Conservation (phyloP, 371 early-diverging fungal species). For the Rhizopus stolonifer region DNA sequence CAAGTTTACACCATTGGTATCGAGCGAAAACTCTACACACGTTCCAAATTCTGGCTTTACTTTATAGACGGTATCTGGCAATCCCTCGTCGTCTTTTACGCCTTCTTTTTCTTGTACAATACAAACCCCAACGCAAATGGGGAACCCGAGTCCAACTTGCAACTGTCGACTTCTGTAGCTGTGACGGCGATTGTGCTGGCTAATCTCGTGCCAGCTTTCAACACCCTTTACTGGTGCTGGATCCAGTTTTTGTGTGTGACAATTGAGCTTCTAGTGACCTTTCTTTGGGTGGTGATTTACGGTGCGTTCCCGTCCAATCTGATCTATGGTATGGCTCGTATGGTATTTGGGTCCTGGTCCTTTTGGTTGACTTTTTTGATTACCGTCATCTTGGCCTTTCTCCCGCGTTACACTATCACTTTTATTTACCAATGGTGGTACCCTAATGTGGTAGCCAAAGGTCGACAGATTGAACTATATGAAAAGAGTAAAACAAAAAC, state of each 20-base stretch:
- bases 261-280: slow-evolving; percentile 45
- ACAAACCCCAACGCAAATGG: slow-evolving; percentile 44
- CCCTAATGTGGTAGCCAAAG: slow-evolving; percentile 72
- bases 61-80: slow-evolving; percentile 74
- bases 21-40: slow-evolving; percentile 58
- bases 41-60: slow-evolving; percentile 60
- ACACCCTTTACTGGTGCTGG: slow-evolving; percentile 79
- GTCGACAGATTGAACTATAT: slow-evolving; percentile 57
- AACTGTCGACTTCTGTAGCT: slow-evolving; percentile 64
- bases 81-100: slow-evolving; percentile 66
- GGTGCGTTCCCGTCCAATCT: slow-evolving; percentile 47
- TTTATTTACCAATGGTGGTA: slow-evolving; percentile 65
- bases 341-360: slow-evolving; percentile 56
- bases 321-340: slow-evolving; percentile 60
- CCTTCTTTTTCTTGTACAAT: slow-evolving; percentile 52
- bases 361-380: slow-evolving; percentile 76
- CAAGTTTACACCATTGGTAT: slow-evolving; percentile 67
- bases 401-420: slow-evolving; percentile 62
- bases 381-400: slow-evolving; percentile 56
- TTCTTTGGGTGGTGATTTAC: slow-evolving; percentile 62
- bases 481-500: slow-evolving; percentile 21
- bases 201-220: slow-evolving; percentile 71
- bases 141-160: slow-evolving; percentile 37
- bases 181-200: slow-evolving; percentile 67
- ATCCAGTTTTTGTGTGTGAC: slow-evolving; percentile 52